Conservation (phyloP, 2,329 filamentous ascomycete species). For the Xylaria sp. region DNA sequence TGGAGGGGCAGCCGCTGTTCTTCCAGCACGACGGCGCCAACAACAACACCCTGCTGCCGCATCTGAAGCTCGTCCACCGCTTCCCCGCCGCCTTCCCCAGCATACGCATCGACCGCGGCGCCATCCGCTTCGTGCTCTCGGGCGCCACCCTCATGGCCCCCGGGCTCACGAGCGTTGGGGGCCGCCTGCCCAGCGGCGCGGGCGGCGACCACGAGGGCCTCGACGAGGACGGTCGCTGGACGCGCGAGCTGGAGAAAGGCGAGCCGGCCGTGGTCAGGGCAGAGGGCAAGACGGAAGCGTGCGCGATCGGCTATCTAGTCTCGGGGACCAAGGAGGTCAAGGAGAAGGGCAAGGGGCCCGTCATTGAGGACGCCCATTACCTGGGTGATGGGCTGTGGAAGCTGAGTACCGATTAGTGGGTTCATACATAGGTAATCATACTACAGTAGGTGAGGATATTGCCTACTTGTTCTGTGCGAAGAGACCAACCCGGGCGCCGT, state of each 20-base stretch:
- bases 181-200: slow-evolving; percentile 66
- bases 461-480: no score
- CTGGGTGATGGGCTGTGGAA: slow-evolving; percentile 93
- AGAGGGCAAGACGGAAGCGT: slow-evolving; percentile 91
- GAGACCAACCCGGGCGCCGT: no score
- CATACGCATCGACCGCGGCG: slow-evolving; percentile 89
- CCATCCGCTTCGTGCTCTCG: slow-evolving; percentile 92
- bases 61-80: slow-evolving; percentile 85
- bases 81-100: slow-evolving; percentile 84
- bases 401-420: slow-evolving; percentile 53
- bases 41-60: slow-evolving; percentile 76
- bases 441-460: no score
- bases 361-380: slow-evolving; percentile 92
- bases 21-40: slow-evolving; percentile 79
- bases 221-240: slow-evolving; percentile 59
- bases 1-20: slow-evolving; percentile 80
- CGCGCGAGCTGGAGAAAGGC: slow-evolving; percentile 73
- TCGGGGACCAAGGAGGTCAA: slow-evolving; percentile 90
- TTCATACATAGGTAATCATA: no score
- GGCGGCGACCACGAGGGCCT: slow-evolving; percentile 47
- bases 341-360: slow-evolving; percentile 90
- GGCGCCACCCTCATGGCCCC: slow-evolving; percentile 97
- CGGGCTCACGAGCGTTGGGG: slow-evolving; percentile 82
- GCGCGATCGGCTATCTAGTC: slow-evolving; percentile 82
- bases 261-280: slow-evolving; percentile 86